Base-by-base conservation (phyloP, 169 alveolate species). In the Cryptosporidium sp. region DNA sequence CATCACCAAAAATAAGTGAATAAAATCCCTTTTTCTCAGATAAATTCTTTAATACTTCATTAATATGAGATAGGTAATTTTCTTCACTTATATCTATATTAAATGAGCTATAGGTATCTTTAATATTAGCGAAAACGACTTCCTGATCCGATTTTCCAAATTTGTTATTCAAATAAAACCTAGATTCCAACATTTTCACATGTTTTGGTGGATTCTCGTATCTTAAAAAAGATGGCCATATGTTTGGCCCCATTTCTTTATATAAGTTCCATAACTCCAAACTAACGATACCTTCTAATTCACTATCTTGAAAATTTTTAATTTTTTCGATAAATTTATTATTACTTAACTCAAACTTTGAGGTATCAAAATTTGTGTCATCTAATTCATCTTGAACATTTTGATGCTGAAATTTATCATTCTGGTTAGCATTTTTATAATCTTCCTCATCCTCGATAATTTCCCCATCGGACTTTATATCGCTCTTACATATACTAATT, bases 221-320 rank as follows among this genome's bases (percentile, higher is more conserved):
- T 41, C 89, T 59, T 43, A 80, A 43, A 41, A 61, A 80, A 23
- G 89, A 80, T n/a, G 89, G 89, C 89, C 89, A 80, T 29, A 80
- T 41, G 43, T 58, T 80, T 41, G 86, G 62, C 5, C 89, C 89
- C 74, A 80, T 62, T 62, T 80, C 67, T 50, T 80, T 65, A 41
- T 58, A 62, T 16, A 61, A 33, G 23, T 41, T 67, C 89, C 89
- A 80, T n/a, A 80, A 7, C 26, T 80, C 75, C 68, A 62, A 10
- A 31, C 75, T 80, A 41, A 65, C 50, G 10, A 39, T 29, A 9
- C 41, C 33, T 41, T 33, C 89, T 31, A 80, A 62, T 62, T 80
- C 89, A 31, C 1, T 37, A n/a, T 80, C 89, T 2, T 41, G 33
- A 31, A 80, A 39, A 48, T 80, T 65, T 12, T 23, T 62, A 7